A percentile compares a stretch with the other conserved stretches of the same genome.
Conservation (phyloP, 306 rosid genomes). For the Comarum palustre region DNA sequence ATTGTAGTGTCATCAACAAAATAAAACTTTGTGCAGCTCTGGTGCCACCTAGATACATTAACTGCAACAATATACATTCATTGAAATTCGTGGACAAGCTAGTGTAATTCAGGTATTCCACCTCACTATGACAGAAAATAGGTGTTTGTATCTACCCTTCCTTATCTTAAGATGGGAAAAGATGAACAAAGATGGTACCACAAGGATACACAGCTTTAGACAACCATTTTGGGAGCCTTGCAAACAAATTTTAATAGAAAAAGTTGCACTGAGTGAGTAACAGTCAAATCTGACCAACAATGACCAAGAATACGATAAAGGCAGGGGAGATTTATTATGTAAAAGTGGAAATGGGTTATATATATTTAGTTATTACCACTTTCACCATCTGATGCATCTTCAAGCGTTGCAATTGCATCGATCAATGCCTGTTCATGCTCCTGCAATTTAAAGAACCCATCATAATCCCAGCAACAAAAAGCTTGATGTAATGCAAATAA, state of each 20-base stretch:
- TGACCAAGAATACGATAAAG: conserved; percentile 42
- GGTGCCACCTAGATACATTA: conserved; percentile 17
- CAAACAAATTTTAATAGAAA: conserved; percentile 13
- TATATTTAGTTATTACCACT: conserved; percentile 73
- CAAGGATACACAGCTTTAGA: not conserved
- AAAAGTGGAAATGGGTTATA: conserved; percentile 27
- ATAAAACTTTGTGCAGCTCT: conserved; percentile 12
- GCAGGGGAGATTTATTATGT: conserved; percentile 27
- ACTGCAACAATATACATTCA: conserved; percentile 10
- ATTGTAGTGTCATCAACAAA: conserved; percentile 16
- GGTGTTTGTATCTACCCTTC: not conserved
- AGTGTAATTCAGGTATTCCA: not conserved
- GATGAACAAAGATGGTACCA: conserved; percentile 7
- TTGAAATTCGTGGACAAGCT: conserved; percentile 6
- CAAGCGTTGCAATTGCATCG: conserved; percentile 77
- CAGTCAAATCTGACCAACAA: conserved; percentile 29
- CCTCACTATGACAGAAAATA: not conserved
- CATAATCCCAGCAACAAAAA: conserved; percentile 18
- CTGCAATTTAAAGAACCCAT: conserved; percentile 43
- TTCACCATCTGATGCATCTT: conserved; percentile 82
- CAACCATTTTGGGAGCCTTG: conserved; percentile 12
- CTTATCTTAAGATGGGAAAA: not conserved
- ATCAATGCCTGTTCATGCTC: conserved; percentile 81
- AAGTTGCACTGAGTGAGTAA: conserved; percentile 16
- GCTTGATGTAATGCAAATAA: not conserved